Evolutionary conservation across 768 basidiomycete species (phyloP).

Genomic region (Boletus vinaceobasis): DNA sequence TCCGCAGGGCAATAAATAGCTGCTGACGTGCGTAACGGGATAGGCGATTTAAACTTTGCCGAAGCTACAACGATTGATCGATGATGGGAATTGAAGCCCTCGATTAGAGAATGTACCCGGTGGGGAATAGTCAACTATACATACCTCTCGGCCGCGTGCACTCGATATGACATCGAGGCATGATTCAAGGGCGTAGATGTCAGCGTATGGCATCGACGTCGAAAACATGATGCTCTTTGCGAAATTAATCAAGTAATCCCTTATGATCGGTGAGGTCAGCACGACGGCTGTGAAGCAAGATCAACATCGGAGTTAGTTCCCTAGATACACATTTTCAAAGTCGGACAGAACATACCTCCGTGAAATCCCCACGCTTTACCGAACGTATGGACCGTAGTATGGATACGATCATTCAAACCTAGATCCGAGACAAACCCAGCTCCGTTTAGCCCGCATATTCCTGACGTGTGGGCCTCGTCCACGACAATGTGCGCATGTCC

Average conservation of each 20-base stretch:
- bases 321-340: no score
- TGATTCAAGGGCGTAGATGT: constrained; percentile 33
- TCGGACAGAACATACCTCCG: constrained; percentile 9
- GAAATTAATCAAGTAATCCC: constrained; percentile 22
- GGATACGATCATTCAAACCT: constrained; percentile 41
- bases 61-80: constrained; percentile 11
- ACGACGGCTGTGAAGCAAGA: constrained; percentile 12
- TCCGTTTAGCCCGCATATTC: constrained; percentile 47
- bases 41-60: constrained; percentile 4
- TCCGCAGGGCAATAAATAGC: constrained; percentile 1
- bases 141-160: constrained; percentile 19
- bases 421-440: constrained; percentile 42
- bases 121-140: constrained; percentile 5
- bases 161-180: constrained; percentile 34
- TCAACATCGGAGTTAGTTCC: background rate
- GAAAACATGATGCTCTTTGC: constrained; percentile 19
- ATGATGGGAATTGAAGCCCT: background rate
- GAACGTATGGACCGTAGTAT: constrained; percentile 50
- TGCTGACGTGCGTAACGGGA: constrained; percentile 14
- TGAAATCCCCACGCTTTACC: constrained; percentile 39
- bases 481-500: constrained; percentile 44
- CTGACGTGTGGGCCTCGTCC: constrained; percentile 59
- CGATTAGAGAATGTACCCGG: background rate
- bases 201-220: constrained; percentile 21
- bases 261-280: constrained; percentile 15